Percentiles rank a stretch among this genome's conserved stretches.
Conservation (phyloP, 2,329 filamentous ascomycete genomes). For the Sclerotinia subarctica region DNA sequence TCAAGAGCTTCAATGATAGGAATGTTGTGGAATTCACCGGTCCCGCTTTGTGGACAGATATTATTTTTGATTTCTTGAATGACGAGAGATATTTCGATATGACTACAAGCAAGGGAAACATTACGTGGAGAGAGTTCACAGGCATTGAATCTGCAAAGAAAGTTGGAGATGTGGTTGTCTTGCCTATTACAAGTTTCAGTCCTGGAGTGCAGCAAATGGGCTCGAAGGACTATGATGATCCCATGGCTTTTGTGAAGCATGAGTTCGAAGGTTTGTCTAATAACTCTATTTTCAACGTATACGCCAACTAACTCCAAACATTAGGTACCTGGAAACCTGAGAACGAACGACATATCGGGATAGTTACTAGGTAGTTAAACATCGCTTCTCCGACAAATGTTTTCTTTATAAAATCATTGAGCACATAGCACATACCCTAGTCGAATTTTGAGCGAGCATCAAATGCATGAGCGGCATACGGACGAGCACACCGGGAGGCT, state of each 20-base stretch:
- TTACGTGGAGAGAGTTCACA: conserved; percentile 87
- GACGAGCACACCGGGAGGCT: conserved; percentile 13
- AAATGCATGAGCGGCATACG: conserved; percentile 20
- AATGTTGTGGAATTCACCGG: conserved; percentile 92
- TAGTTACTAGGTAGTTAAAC: neutral
- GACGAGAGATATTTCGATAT: conserved; percentile 85
- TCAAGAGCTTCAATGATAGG: conserved; percentile 57
- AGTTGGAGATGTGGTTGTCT: conserved; percentile 86
- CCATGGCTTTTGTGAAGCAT: conserved; percentile 97
- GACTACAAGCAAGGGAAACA: conserved; percentile 61
- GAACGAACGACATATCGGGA: conserved; percentile 64
- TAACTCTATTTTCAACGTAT: neutral
- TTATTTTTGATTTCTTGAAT: conserved; percentile 90
- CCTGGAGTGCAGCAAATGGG: conserved; percentile 93
- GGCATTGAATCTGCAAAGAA: conserved; percentile 79
- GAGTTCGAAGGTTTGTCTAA: conserved; percentile 77
- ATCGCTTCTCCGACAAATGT: neutral
- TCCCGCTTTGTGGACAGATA: conserved; percentile 91
- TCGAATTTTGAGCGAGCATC: conserved; percentile 19
- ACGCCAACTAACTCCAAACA: conserved; percentile 14
- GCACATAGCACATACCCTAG: conserved; percentile 5
- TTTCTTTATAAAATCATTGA: conserved; percentile 5
- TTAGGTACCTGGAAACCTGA: conserved; percentile 75
- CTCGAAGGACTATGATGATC: conserved; percentile 80
- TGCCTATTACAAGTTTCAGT: conserved; percentile 97